phyloP scores from a whole-genome alignment of 345 rosid genomes.

The Eucalyptus melliodora region DNA sequence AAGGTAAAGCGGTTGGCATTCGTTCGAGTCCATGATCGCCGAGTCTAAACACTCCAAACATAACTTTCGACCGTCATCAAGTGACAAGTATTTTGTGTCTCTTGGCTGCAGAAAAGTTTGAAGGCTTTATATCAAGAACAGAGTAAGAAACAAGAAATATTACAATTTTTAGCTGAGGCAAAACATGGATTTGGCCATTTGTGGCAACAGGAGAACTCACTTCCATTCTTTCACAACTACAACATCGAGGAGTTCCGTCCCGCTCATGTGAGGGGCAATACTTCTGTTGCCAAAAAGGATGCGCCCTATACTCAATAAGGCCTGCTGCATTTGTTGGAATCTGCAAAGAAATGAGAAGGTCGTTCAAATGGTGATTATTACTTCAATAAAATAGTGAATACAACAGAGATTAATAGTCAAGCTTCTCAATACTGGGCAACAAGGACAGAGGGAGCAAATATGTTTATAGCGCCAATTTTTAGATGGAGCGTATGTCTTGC shows the following conservation, averaged over 20 bases:
- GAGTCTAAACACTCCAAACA: conserved; percentile 45
- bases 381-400: neutral
- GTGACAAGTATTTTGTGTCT: conserved; percentile 27
- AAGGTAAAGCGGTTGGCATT: conserved; percentile 43
- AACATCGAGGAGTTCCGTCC: conserved; percentile 89
- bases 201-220: conserved; percentile 20
- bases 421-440: neutral
- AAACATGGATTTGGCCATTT: neutral
- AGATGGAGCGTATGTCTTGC: neutral
- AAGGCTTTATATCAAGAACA: neutral
- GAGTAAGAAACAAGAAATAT: neutral
- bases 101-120: conserved; percentile 7
- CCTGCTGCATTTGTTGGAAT: conserved; percentile 76
- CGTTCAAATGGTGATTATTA: neutral
- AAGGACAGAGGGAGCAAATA: neutral
- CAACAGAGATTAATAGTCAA: neutral
- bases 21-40: conserved; percentile 29
- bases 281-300: conserved; percentile 92
- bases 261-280: conserved; percentile 94
- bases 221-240: conserved; percentile 99
- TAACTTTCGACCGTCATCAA: conserved; percentile 38
- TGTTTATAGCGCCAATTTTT: neutral
- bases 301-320: conserved; percentile 85
- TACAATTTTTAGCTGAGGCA: neutral
- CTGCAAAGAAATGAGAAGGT: conserved; percentile 10